Evolutionary conservation across 495 filamentous ascomycete genomes (phyloP).

Genomic region (Neurospora sp.): DNA sequence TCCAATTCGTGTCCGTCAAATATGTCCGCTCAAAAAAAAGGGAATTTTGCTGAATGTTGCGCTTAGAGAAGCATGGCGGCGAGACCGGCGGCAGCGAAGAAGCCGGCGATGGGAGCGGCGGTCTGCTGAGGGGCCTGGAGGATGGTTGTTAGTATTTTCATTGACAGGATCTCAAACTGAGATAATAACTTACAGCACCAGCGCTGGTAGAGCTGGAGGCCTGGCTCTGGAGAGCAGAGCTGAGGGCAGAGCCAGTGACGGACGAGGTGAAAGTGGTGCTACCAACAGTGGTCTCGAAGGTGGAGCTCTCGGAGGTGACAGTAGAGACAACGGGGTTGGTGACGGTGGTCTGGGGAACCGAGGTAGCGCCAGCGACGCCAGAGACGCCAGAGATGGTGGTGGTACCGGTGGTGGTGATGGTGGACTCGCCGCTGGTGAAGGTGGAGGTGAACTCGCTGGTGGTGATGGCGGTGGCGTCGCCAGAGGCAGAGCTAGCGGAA

Average conservation of each 20-base stretch:
- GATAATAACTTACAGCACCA: neutral
- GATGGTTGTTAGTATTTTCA: neutral
- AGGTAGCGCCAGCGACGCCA: constrained; percentile 11
- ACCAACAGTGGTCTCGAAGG: constrained; percentile 9
- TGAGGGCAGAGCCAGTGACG: constrained; percentile 6
- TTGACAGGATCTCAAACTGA: neutral
- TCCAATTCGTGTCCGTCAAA: neutral
- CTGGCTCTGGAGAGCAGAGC: constrained; percentile 7
- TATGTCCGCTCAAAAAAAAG: neutral
- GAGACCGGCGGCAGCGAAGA: constrained; percentile 26
- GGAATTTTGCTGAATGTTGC: too few relatives aligned
- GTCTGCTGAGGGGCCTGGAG: constrained; percentile 19
- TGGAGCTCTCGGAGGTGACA: constrained; percentile 1
- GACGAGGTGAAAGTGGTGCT: constrained; percentile 6
- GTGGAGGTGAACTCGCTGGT: constrained; percentile 25
- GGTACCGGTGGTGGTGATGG: constrained; percentile 14
- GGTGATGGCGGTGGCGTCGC: constrained; percentile 17
- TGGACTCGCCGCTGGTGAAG: constrained; percentile 12
- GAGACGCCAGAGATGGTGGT: constrained; percentile 10
- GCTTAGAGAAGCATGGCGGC: constrained; percentile 23
- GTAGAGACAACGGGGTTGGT: constrained; percentile 9
- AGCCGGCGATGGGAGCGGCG: constrained; percentile 20
- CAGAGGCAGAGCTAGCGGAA: constrained; percentile 9
- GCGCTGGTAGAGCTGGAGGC: neutral
- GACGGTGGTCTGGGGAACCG: constrained; percentile 1